Base-by-base conservation (phyloP, 75 land plant species). In the Picea sitchensis region DNA sequence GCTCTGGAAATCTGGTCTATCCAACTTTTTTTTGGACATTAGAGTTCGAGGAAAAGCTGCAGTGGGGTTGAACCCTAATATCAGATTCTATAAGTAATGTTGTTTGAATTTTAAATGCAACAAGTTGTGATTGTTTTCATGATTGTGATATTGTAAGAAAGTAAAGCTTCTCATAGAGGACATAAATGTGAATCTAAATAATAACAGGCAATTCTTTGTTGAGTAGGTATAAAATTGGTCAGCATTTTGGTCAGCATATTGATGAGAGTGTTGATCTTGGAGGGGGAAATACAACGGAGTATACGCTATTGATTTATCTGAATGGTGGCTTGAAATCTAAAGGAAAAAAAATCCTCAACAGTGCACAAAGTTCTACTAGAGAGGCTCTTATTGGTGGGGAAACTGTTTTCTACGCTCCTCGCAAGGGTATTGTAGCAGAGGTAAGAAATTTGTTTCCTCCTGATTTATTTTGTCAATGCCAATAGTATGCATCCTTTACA, bases 231-330 rank as follows among this genome's bases (percentile, higher is more conserved):
- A 89, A 83, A 58, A 89, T 78, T 54, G 96, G 96, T 59, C 98
- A 96, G 81, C 88, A 87, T 41, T 96, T 96, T 87, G 98, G 98
- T 31, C 82, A 81, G 17, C 98, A 96, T 78, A 89, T 94, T 80
- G 98, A 96, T 86, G 98, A 94, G 83, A 96, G 96, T 78, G 89
- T 96, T 81, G 83, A 92, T 64, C 87, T 94, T 65, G 94, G 80
- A 79, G 91, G 79, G 3, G 90, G 96, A 18, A 84, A 68, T 36
- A 76, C 60, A 14, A 96, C 96, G 14, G 85, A 85, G 64, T 96
- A 94, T 81, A 96, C 98, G 14, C 79, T 96, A 76, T 85, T 96
- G 73, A 82, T 96, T 51, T 96, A 96, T 72, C 82, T 96, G 36
- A 96, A 77, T 82, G 94, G 98, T 8, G 80, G 85, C 63, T 57